Percentiles rank a stretch among this genome's conserved stretches.
Evolutionary conservation across 2,329 filamentous ascomycete genomes (phyloP).

Genomic region (Thielaviopsis populi): DNA sequence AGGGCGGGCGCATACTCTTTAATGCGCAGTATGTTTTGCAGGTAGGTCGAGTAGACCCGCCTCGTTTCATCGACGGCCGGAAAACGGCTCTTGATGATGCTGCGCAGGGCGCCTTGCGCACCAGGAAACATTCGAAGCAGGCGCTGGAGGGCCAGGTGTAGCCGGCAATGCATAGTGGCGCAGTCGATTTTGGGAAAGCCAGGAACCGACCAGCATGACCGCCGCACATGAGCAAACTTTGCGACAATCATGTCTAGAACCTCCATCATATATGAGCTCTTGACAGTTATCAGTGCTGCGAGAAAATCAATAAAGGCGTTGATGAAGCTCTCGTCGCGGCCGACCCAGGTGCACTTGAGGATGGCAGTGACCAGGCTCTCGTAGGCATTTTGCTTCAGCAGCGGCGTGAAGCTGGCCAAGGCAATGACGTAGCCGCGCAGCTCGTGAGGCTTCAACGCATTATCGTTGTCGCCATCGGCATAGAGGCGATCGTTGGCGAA

Average conservation of each 20-base stretch:
- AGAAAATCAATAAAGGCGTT: conserved; percentile 54
- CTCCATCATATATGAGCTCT: conserved; percentile 59
- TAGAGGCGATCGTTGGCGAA: conserved; percentile 35
- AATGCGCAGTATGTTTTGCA: conserved; percentile 67
- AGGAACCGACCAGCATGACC: conserved; percentile 33
- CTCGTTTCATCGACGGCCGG: conserved; percentile 64
- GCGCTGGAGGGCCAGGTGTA: conserved; percentile 62
- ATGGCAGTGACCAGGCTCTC: conserved; percentile 43
- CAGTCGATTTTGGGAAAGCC: conserved; percentile 46
- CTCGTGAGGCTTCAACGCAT: conserved; percentile 35
- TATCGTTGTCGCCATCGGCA: conserved; percentile 32
- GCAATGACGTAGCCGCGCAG: conserved; percentile 47
- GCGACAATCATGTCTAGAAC: conserved; percentile 69
- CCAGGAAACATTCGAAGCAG: conserved; percentile 71
- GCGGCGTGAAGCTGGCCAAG: conserved; percentile 45
- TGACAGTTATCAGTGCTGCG: conserved; percentile 61
- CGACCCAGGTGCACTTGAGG: conserved; percentile 49
- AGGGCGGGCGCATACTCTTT: conserved; percentile 65
- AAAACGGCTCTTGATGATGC: conserved; percentile 52
- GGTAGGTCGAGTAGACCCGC: conserved; percentile 71
- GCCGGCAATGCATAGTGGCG: conserved; percentile 51
- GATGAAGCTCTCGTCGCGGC: conserved; percentile 48
- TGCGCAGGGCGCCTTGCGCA: conserved; percentile 53
- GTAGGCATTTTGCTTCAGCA: conserved; percentile 43
- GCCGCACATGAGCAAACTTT: conserved; percentile 47